These are phyloP conservation scores for Russula earlei DNA, from an alignment of 768 basidiomycete genomes.

Conservation along the genomic window DNA sequence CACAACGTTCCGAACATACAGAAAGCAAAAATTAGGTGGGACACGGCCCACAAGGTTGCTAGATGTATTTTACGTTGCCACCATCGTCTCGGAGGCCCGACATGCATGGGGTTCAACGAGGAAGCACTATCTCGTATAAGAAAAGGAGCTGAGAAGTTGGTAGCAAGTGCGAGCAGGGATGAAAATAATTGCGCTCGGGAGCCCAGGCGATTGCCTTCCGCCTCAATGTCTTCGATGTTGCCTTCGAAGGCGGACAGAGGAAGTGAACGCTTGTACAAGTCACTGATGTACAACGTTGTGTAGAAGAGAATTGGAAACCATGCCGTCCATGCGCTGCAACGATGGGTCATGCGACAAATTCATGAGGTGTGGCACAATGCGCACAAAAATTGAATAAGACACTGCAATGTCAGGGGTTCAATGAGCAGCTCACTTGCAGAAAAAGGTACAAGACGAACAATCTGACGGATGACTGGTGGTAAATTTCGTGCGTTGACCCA, in stretches of 20 bases:
- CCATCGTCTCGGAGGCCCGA: slow-evolving; percentile 9
- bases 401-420: slow-evolving; percentile 33
- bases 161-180: slow-evolving; percentile 54
- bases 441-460: slow-evolving; percentile 30
- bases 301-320: slow-evolving; percentile 95
- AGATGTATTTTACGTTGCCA: slow-evolving; percentile 42
- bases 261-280: slow-evolving; percentile 58
- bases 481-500: slow-evolving; percentile 53
- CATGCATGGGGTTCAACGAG: not conserved
- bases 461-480: slow-evolving; percentile 36
- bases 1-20: slow-evolving; percentile 84
- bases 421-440: not conserved
- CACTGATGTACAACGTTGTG: slow-evolving; percentile 79
- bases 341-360: not conserved
- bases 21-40: slow-evolving; percentile 60
- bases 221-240: slow-evolving; percentile 34
- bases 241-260: slow-evolving; percentile 23
- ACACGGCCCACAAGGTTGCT: slow-evolving; percentile 66
- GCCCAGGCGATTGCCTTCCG: slow-evolving; percentile 73
- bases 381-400: slow-evolving; percentile 73
- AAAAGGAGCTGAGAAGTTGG: slow-evolving; percentile 69
- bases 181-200: slow-evolving; percentile 77
- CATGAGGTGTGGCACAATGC: not conserved
- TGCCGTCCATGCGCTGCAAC: slow-evolving; percentile 61
- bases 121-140: slow-evolving; percentile 24